These are phyloP conservation scores for Wickerhamiella dianesei DNA, from an alignment of 805 yeast species.

Conservation along the genomic window DNA sequence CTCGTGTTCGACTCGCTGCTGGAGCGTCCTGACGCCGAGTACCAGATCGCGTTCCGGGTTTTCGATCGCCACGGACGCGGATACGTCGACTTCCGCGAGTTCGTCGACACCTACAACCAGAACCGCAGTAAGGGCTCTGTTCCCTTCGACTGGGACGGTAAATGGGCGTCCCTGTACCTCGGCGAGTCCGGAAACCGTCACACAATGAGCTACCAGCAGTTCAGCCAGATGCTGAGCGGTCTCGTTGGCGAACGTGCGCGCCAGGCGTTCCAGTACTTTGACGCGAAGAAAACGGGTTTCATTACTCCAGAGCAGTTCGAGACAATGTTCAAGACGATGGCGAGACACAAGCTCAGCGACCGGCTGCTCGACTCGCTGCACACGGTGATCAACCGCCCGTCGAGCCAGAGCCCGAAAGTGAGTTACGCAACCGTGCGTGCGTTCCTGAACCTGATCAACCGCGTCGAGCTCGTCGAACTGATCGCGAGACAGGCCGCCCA, in stretches of 20 bases:
- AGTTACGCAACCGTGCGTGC: slow-evolving; percentile 33
- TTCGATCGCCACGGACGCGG: slow-evolving; percentile 30
- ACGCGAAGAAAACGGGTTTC: slow-evolving; percentile 27
- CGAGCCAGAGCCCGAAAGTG: slow-evolving; percentile 23
- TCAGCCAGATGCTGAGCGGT: slow-evolving; percentile 34
- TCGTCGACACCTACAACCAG: slow-evolving; percentile 27
- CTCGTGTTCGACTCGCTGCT: slow-evolving; percentile 46
- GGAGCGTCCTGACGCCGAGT: slow-evolving; percentile 42
- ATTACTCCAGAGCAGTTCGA: slow-evolving; percentile 31
- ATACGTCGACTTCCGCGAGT: slow-evolving; percentile 28
- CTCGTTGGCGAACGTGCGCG: slow-evolving; percentile 34
- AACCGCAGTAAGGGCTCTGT: slow-evolving; percentile 26
- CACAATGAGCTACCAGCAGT: slow-evolving; percentile 29
- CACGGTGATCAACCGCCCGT: slow-evolving; percentile 26
- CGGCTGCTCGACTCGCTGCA: slow-evolving; percentile 27
- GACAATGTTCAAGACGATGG: slow-evolving; percentile 26
- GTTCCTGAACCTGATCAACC: slow-evolving; percentile 30
- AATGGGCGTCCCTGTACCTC: slow-evolving; percentile 30
- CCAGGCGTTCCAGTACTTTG: slow-evolving; percentile 31
- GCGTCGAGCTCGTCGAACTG: slow-evolving; percentile 30
- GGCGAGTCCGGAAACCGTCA: slow-evolving; percentile 29
- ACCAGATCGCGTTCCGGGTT: slow-evolving; percentile 35
- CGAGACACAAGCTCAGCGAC: slow-evolving; percentile 31
- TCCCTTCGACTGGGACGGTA: slow-evolving; percentile 32
- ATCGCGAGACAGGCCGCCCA: slow-evolving; percentile 20